phyloP scores from a whole-genome alignment of 805 yeast genomes.

The Zygoascus bituminiphila region DNA sequence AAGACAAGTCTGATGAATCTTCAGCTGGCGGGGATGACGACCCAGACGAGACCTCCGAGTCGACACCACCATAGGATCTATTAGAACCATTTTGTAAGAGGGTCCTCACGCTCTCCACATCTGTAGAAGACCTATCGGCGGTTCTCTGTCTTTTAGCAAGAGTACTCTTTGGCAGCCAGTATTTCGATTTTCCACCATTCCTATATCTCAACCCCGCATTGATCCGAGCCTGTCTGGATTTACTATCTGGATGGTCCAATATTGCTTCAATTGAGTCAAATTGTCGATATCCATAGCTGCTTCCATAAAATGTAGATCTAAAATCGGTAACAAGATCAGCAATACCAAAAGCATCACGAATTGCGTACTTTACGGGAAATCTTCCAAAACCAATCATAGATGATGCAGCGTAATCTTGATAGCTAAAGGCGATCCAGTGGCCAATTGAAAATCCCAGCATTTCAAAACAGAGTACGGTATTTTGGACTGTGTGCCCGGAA shows the following conservation, averaged over 20 bases:
- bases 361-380: slow-evolving; percentile 50
- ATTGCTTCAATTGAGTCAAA: slow-evolving; percentile 75
- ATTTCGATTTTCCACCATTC: slow-evolving; percentile 67
- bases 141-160: not conserved
- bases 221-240: slow-evolving; percentile 57
- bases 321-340: slow-evolving; percentile 79
- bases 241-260: slow-evolving; percentile 54
- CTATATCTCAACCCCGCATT: slow-evolving; percentile 78
- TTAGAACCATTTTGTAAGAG: not conserved
- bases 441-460: slow-evolving; percentile 77
- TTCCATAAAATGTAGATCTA: slow-evolving; percentile 57
- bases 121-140: not conserved
- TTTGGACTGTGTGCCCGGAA: slow-evolving; percentile 49
- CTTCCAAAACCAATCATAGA: slow-evolving; percentile 64
- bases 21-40: not conserved
- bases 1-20: not conserved
- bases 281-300: slow-evolving; percentile 66
- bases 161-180: slow-evolving; percentile 54
- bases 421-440: slow-evolving; percentile 83
- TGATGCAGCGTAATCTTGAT: slow-evolving; percentile 56
- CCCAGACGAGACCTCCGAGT: not conserved
- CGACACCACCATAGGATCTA: not conserved
- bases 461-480: slow-evolving; percentile 73
- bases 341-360: slow-evolving; percentile 67
- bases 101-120: not conserved